Percentiles rank a stretch among this genome's conserved stretches.
phyloP scores from a whole-genome alignment of 1,284 basidiomycete genomes.

The Irpex lacteus region DNA sequence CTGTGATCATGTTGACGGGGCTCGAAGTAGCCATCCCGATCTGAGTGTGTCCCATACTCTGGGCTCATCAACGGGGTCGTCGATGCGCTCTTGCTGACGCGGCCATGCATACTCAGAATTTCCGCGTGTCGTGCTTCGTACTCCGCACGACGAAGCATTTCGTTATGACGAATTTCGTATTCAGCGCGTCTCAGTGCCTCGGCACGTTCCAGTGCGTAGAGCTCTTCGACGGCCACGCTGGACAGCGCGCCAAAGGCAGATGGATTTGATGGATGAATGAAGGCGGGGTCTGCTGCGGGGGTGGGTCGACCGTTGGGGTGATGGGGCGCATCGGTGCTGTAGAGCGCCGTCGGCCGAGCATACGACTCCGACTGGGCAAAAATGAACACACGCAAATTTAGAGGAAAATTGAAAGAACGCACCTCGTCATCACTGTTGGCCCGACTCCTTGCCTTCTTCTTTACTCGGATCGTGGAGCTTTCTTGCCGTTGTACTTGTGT shows the following conservation, averaged over 20 bases:
- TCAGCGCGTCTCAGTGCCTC: conserved; percentile 83
- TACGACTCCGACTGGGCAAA: conserved; percentile 55
- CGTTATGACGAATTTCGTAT: conserved; percentile 79
- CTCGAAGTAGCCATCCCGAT: conserved; percentile 42
- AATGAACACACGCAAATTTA: conserved; percentile 5
- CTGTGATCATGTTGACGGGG: conserved; percentile 32
- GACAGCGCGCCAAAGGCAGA: conserved; percentile 76
- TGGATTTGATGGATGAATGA: conserved; percentile 31
- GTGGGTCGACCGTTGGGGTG: conserved; percentile 26
- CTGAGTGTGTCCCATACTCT: conserved; percentile 30
- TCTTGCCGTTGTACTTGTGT: conserved; percentile 14
- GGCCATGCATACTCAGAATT: conserved; percentile 42
- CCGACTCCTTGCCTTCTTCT: conserved; percentile 76
- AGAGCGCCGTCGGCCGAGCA: conserved; percentile 61
- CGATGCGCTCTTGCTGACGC: conserved; percentile 61
- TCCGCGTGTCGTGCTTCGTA: conserved; percentile 63
- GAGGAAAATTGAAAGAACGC: conserved; percentile 23
- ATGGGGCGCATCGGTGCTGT: conserved; percentile 44
- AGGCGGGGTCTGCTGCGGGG: conserved; percentile 20
- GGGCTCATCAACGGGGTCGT: conserved; percentile 64
- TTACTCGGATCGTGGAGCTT: conserved; percentile 26
- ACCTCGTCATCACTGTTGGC: conserved; percentile 82
- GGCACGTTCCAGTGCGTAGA: conserved; percentile 81
- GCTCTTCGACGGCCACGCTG: conserved; percentile 81
- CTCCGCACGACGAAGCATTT: conserved; percentile 79